Evolutionary conservation across 2,329 filamentous ascomycete genomes (phyloP).

Genomic region (Sclerotiophoma versabilis): DNA sequence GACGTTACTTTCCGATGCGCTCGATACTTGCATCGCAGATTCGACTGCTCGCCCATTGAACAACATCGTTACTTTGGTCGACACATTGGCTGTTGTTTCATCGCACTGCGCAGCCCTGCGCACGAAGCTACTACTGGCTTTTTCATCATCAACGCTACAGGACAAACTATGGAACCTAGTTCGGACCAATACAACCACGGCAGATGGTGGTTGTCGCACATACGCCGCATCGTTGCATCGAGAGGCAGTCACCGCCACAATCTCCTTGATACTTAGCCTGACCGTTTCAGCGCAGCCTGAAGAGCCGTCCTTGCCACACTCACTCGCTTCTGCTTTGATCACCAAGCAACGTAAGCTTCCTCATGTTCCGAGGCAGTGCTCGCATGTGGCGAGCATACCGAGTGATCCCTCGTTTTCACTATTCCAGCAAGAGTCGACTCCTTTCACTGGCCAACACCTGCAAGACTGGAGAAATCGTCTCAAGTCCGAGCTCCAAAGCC

Average conservation of each 20-base stretch:
- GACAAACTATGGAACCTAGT: conserved; percentile 29
- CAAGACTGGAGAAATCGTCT: conserved; percentile 60
- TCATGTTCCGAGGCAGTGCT: conserved; percentile 19
- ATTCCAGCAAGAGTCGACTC: conserved; percentile 51
- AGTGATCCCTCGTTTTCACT: conserved; percentile 31
- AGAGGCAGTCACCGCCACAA: conserved; percentile 30
- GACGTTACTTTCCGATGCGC: conserved; percentile 21
- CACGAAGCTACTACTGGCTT: conserved; percentile 28
- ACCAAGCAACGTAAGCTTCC: conserved; percentile 37
- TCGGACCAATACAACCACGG: neutral
- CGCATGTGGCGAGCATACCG: conserved; percentile 15
- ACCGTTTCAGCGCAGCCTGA: conserved; percentile 26
- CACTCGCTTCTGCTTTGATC: conserved; percentile 33
- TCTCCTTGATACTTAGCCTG: conserved; percentile 39
- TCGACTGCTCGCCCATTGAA: conserved; percentile 12
- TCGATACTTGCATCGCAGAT: conserved; percentile 23
- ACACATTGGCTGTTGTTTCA: conserved; percentile 26
- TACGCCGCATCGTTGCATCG: conserved; percentile 20
- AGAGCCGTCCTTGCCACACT: conserved; percentile 24
- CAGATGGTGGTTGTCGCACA: conserved; percentile 21
- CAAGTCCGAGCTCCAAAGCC: conserved; percentile 50
- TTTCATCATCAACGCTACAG: conserved; percentile 38
- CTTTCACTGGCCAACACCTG: conserved; percentile 38
- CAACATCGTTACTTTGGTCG: conserved; percentile 22
- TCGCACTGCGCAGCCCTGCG: conserved; percentile 24